A percentile compares a stretch with the other conserved stretches of the same genome.
These are phyloP conservation scores for Hypoxylon sp. DNA, from an alignment of 2,329 filamentous ascomycete genomes.

Conservation along the genomic window DNA sequence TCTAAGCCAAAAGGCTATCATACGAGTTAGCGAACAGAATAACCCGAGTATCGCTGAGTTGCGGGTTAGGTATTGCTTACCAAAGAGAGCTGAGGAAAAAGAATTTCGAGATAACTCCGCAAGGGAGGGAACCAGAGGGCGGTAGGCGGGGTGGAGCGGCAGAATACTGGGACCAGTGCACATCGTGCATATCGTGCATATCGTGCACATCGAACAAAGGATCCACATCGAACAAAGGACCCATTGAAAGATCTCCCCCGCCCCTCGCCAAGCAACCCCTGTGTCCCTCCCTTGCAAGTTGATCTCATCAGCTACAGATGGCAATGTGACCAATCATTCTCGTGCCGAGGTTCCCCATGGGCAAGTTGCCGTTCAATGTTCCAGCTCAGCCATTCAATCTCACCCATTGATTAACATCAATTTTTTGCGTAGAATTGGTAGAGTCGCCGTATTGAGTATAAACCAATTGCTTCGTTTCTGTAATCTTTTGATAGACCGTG, in stretches of 20 bases:
- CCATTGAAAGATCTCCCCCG: not conserved
- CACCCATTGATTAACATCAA: not conserved
- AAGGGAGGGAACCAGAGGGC: not conserved
- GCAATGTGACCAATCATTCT: slow-evolving; percentile 28
- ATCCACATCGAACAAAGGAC: not conserved
- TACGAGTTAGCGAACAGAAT: not conserved
- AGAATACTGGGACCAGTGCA: not conserved
- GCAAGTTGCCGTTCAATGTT: slow-evolving; percentile 6
- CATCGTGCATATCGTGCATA: too few relatives aligned
- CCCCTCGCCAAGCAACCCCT: slow-evolving; percentile 2
- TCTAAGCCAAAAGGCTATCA: slow-evolving; percentile 66
- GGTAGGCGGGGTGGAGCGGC: not conserved
- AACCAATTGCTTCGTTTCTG: not conserved
- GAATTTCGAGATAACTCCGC: not conserved
- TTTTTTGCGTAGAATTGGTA: not conserved
- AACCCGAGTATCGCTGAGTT: not conserved
- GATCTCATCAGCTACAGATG: not conserved
- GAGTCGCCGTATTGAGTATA: not conserved
- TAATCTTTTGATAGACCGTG: not conserved
- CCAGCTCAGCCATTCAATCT: not conserved
- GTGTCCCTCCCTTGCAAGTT: not conserved
- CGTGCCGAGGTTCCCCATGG: slow-evolving; percentile 36
- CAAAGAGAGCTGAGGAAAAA: slow-evolving; percentile 68
- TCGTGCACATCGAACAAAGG: not conserved
- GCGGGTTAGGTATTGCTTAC: slow-evolving; percentile 14